Evolutionary conservation across 192 early-diverging fungal genomes (phyloP).

Genomic region (Coemansia sp.): DNA sequence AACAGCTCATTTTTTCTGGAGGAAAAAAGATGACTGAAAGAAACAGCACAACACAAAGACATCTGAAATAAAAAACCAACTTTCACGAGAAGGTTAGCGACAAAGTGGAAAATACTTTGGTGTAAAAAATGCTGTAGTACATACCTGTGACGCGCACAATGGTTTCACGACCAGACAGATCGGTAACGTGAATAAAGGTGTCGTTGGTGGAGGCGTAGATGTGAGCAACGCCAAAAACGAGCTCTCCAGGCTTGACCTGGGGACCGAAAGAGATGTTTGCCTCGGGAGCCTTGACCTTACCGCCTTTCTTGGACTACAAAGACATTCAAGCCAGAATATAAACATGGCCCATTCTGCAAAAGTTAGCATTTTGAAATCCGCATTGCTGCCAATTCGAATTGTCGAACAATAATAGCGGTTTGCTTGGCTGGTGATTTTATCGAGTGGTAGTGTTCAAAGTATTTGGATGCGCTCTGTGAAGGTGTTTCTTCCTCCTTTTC

Average conservation of each 20-base stretch:
- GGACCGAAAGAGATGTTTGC: conserved; percentile 95
- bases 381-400: not conserved
- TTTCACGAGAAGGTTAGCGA: not conserved
- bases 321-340: not conserved
- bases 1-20: not conserved
- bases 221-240: conserved; percentile 99
- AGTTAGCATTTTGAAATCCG: not conserved
- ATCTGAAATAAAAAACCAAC: not conserved
- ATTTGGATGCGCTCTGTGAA: not conserved
- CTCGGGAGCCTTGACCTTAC: conserved; percentile 74
- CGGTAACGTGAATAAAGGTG: conserved; percentile 99
- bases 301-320: conserved; percentile 67
- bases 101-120: not conserved
- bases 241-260: conserved; percentile 95
- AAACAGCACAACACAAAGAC: not conserved
- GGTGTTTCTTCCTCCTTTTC: not conserved
- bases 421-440: too few species aligned
- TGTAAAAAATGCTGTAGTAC: conserved; percentile 21
- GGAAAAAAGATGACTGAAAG: not conserved
- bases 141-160: conserved; percentile 97
- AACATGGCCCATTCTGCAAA: not conserved
- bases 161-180: conserved; percentile 99
- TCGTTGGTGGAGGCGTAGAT: conserved; percentile 99
- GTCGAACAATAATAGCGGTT: not conserved
- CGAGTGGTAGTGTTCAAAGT: too few species aligned